Percentiles rank a stretch among this genome's conserved stretches.
Conservation (phyloP, 352 stramenopile genomes). For the Phytophthora kernoviae region DNA sequence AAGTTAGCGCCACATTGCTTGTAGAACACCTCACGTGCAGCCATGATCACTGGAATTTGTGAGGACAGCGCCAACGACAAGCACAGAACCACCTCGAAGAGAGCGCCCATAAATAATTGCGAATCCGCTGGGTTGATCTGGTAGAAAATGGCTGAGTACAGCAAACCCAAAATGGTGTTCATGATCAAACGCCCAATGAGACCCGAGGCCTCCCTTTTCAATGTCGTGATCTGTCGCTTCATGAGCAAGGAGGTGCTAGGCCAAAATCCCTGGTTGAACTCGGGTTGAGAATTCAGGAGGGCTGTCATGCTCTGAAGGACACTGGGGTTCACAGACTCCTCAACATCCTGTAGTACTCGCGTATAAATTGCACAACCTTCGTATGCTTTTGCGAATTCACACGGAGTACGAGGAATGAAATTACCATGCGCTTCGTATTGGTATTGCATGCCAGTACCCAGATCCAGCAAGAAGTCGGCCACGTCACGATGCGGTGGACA, state of each 20-base stretch:
- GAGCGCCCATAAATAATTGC: conserved; percentile 46
- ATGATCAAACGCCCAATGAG: conserved; percentile 30
- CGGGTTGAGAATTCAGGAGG: conserved; percentile 9
- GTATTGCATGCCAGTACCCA: conserved; percentile 41
- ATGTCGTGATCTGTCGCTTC: conserved; percentile 24
- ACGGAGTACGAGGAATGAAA: conserved; percentile 8
- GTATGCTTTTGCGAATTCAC: conserved; percentile 53
- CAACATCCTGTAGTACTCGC: conserved; percentile 2
- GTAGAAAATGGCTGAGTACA: conserved; percentile 37
- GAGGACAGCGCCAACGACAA: conserved; percentile 57
- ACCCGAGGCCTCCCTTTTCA: conserved; percentile 26
- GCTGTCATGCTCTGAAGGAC: conserved; percentile 20
- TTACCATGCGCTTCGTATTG: conserved; percentile 25
- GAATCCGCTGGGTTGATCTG: conserved; percentile 22
- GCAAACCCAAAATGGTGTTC: conserved; percentile 25
- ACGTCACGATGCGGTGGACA: conserved; percentile 57
- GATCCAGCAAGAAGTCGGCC: conserved; percentile 91
- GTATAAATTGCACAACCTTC: conserved; percentile 25
- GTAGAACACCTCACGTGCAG: conserved; percentile 45
- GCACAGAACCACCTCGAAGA: conserved; percentile 76
- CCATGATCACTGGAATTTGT: conserved; percentile 55
- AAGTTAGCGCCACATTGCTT: conserved; percentile 24
- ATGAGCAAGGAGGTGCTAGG: conserved; percentile 23
- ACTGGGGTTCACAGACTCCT: not conserved
- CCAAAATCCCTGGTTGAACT: conserved; percentile 31